Percentiles rank a stretch among this genome's conserved stretches.
Evolutionary conservation across 257 asterid species (phyloP).

Genomic region (Primulina huaijiensis): DNA sequence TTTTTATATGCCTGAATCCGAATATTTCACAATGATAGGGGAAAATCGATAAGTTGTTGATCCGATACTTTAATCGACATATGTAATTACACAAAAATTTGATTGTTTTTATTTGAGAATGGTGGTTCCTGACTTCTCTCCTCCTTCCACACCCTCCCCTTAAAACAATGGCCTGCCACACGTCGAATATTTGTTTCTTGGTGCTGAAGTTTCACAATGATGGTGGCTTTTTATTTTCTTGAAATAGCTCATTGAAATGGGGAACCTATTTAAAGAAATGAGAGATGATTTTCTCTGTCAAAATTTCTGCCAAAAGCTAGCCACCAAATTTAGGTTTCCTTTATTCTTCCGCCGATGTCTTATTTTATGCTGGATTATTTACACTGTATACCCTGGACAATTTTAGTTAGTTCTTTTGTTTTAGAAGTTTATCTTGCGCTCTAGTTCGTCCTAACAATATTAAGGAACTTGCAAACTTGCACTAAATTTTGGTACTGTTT

Average conservation of each 20-base stretch:
- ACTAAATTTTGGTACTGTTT: neutral
- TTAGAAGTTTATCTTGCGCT: neutral
- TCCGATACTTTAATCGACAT: neutral
- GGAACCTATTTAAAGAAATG: slow-evolving; percentile 41
- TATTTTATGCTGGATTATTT: neutral
- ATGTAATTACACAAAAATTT: neutral
- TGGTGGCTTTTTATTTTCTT: slow-evolving; percentile 16
- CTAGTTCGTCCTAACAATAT: neutral
- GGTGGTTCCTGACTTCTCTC: neutral
- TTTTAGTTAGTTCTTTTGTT: neutral
- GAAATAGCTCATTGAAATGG: slow-evolving; percentile 58
- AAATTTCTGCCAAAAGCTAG: slow-evolving; percentile 55
- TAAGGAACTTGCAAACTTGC: neutral
- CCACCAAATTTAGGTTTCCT: slow-evolving; percentile 31
- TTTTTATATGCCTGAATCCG: neutral
- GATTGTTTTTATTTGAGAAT: neutral
- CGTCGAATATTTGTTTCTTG: neutral
- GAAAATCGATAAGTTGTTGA: neutral
- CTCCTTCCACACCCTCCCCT: neutral
- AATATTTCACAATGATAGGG: neutral
- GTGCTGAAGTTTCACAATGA: slow-evolving; percentile 17
- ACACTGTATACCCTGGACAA: neutral
- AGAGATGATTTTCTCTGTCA: slow-evolving; percentile 33
- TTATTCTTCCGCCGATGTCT: neutral
- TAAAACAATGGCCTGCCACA: neutral